Base-by-base conservation (phyloP, 1,284 basidiomycete species). In the Heimioporus retisporus region DNA sequence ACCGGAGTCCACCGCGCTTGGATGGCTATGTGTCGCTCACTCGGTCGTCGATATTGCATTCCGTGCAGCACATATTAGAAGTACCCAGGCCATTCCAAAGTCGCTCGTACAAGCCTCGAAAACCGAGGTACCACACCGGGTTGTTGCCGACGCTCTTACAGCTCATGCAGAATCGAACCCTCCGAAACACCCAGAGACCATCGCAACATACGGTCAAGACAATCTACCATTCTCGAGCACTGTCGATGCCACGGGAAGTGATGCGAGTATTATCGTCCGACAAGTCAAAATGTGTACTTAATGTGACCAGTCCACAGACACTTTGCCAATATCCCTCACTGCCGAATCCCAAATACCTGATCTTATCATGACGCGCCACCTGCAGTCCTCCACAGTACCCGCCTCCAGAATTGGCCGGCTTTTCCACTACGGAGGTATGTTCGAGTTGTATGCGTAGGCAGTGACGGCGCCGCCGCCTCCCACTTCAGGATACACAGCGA, bases 361-460 rank as follows among this genome's bases (percentile, higher is more conserved):
- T 40, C 58, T 61, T 19, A 59, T 65, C 16, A 73, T 76, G 15
- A 66, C 72, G 31, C 86, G 88, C n/a, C 85, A 84, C 25, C 80
- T 95, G 5, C 88, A 90, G 71, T 89, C 93, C 0, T 96, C 94
- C 2, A 91, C 88, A 73, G 96, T 98, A 0, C 96, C 96, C 11
- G 94, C 95, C 0, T 97, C 96, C 0, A 88, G 93, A 10, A 85
- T 98, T 25, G 96, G 94, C 2, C 86, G 96, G 21, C 76, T 98
- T 16, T 94, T 98, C 71, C 96, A 98, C 75, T 98, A 98, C 69
- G 96, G 96, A 75, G 94, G 96, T 93, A 74, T 59, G 88, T 76
- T 25, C 53, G 54, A 44, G 25, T 25, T 6, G 35, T 63, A 46
- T 59, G 13, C n/a, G 1, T 54, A 8, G n/a, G n/a, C n/a, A n/a